Conservation (phyloP, 306 rosid genomes). For the Fragaria iinumae region DNA sequence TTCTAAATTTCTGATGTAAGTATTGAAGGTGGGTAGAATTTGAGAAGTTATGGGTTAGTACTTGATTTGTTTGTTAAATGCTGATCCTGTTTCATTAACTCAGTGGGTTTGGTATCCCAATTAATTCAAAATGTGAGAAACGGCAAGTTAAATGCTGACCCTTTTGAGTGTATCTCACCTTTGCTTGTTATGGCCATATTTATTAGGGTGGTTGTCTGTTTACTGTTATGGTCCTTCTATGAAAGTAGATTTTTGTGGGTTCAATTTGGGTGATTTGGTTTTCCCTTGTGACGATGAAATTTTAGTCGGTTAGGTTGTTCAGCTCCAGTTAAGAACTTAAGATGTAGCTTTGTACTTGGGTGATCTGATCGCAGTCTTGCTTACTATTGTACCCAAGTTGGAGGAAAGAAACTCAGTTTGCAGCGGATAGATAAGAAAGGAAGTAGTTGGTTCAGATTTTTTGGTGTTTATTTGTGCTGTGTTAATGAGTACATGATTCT, state of each 20-base stretch:
- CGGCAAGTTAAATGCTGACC: conserved; percentile 19
- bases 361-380: background rate
- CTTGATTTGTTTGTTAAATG: background rate
- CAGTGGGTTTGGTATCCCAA: background rate
- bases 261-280: background rate
- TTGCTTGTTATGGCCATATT: background rate
- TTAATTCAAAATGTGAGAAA: conserved; percentile 7
- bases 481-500: background rate
- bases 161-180: conserved; percentile 2
- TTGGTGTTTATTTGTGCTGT: background rate
- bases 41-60: conserved; percentile 13
- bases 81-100: conserved; percentile 5
- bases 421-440: background rate
- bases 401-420: background rate
- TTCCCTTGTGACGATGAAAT: background rate
- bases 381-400: background rate
- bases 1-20: background rate
- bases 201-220: conserved; percentile 14
- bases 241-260: background rate
- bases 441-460: background rate
- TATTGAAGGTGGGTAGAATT: background rate
- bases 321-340: background rate
- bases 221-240: background rate
- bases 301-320: background rate
- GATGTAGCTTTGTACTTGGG: background rate